Evolutionary conservation across 768 basidiomycete species (phyloP).

Genomic region (Mycena filopes): DNA sequence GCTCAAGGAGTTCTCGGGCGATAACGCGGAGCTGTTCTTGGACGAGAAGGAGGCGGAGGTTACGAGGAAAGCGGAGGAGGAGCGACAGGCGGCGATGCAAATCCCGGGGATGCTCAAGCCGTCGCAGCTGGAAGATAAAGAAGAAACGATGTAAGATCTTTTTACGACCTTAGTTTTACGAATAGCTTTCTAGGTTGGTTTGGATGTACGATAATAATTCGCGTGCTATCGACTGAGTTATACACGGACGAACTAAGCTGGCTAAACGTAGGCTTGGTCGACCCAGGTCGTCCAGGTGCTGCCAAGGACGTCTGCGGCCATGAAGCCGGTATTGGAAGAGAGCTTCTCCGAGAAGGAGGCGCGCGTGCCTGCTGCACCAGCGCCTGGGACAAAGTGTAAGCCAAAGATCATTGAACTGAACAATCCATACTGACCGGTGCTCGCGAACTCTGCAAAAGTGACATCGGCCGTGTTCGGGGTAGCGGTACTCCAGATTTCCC

Average conservation of each 20-base stretch:
- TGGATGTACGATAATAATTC: slow-evolving; percentile 16
- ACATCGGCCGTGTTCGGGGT: slow-evolving; percentile 42
- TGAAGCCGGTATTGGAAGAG: slow-evolving; percentile 33
- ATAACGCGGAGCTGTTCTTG: slow-evolving; percentile 90
- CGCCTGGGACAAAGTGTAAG: slow-evolving; percentile 19
- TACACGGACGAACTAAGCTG: neutral
- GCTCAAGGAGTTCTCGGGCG: slow-evolving; percentile 94
- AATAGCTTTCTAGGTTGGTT: neutral
- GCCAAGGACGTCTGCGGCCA: slow-evolving; percentile 37
- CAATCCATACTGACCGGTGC: slow-evolving; percentile 29
- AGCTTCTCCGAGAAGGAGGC: slow-evolving; percentile 40
- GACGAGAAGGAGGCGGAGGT: slow-evolving; percentile 95
- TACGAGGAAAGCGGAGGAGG: slow-evolving; percentile 80
- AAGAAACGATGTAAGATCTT: slow-evolving; percentile 77
- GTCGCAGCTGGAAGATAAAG: slow-evolving; percentile 92
- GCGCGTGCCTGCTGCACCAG: slow-evolving; percentile 39
- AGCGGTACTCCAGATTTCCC: slow-evolving; percentile 39
- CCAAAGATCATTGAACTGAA: neutral
- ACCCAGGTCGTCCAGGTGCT: slow-evolving; percentile 39
- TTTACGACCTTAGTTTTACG: neutral
- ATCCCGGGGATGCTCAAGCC: slow-evolving; percentile 98
- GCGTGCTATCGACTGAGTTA: neutral
- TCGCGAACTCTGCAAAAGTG: slow-evolving; percentile 39
- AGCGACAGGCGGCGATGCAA: slow-evolving; percentile 88
- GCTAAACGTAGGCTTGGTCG: slow-evolving; percentile 36